These are phyloP conservation scores for Logfia minima DNA, from an alignment of 129 eudicot species.

Conservation along the genomic window DNA sequence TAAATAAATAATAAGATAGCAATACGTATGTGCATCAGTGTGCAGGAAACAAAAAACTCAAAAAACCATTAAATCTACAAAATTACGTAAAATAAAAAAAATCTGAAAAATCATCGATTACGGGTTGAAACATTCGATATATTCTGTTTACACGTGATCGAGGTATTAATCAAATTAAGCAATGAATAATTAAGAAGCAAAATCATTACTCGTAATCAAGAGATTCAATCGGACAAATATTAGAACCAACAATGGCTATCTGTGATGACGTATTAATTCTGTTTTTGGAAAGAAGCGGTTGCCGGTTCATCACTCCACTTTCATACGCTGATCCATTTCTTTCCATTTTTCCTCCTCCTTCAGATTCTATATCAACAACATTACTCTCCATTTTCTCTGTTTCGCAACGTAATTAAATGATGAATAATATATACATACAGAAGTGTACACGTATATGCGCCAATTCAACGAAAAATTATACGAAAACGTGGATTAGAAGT, in stretches of 20 bases:
- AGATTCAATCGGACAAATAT: slow-evolving; percentile 78
- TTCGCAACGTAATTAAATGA: not conserved
- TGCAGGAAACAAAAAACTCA: no score
- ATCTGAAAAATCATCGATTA: no score
- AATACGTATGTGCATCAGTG: no score
- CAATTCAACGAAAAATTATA: not conserved
- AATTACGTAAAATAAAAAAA: no score
- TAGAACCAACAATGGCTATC: slow-evolving; percentile 95
- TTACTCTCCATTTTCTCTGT: slow-evolving; percentile 28
- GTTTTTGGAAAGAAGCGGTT: slow-evolving; percentile 58
- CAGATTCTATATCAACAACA: slow-evolving; percentile 31
- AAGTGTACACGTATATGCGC: not conserved
- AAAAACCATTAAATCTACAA: no score
- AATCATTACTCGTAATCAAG: slow-evolving; percentile 91
- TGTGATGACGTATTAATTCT: slow-evolving; percentile 79
- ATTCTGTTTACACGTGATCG: not conserved
- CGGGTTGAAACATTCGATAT: not conserved
- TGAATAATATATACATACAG: not conserved
- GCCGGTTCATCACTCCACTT: slow-evolving; percentile 36
- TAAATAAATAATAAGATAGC: no score
- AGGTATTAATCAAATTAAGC: not conserved
- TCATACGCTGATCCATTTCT: slow-evolving; percentile 47
- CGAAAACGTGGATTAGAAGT: not conserved
- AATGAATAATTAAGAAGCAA: not conserved
- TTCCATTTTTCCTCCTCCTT: slow-evolving; percentile 32